phyloP scores from a whole-genome alignment of 371 early-diverging fungal species.

The Syncephalastrum monosporum region DNA sequence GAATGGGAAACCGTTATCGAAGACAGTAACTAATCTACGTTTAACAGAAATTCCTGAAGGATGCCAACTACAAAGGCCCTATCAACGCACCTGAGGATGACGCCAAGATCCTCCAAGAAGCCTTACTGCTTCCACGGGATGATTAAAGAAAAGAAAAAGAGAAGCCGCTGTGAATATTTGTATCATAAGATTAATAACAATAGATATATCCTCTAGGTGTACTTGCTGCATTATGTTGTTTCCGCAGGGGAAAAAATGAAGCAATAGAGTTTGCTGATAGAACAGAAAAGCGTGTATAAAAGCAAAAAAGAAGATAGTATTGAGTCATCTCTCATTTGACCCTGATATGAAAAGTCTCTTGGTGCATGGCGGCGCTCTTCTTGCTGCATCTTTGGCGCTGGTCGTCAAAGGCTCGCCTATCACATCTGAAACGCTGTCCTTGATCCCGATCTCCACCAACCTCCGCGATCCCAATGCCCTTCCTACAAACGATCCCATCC shows the following conservation, averaged over 20 bases:
- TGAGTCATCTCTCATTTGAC: neutral
- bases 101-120: slow-evolving; percentile 14
- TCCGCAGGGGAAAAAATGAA: too few species aligned
- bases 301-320: too few species aligned
- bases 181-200: too few species aligned
- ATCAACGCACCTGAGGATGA: slow-evolving; percentile 37
- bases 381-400: slow-evolving; percentile 18
- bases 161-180: neutral
- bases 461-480: too few species aligned
- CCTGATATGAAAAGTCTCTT: neutral
- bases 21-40: too few species aligned
- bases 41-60: slow-evolving; percentile 36
- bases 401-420: slow-evolving; percentile 12
- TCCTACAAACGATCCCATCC: too few species aligned
- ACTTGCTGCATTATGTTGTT: too few species aligned
- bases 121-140: slow-evolving; percentile 13
- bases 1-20: neutral
- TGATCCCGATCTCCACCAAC: too few species aligned
- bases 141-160: neutral
- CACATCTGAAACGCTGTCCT: neutral
- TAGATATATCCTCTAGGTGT: too few species aligned
- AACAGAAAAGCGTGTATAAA: too few species aligned
- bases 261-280: too few species aligned
- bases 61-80: slow-evolving; percentile 42
- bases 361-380: slow-evolving; percentile 4